Evolutionary conservation across 1,284 basidiomycete genomes (phyloP).

Genomic region (Pseudozyma hubeiensis): DNA sequence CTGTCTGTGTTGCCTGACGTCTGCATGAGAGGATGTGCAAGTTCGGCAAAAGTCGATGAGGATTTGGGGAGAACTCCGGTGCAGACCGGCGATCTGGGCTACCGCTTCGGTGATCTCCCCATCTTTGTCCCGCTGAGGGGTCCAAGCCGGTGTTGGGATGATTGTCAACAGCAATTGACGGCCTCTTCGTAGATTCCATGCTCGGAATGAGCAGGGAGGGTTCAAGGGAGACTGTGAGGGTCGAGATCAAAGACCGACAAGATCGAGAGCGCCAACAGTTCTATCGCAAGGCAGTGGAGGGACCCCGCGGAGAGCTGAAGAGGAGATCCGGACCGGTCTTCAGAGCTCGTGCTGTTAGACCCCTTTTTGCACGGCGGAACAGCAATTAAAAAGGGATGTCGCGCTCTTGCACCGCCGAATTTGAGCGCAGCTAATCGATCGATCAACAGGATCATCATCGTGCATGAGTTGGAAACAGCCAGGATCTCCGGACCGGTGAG

Average conservation of each 20-base stretch:
- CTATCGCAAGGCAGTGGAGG: too few relatives aligned
- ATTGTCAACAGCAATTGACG: too few relatives aligned
- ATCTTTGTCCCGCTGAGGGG: not conserved
- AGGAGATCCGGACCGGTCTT: too few relatives aligned
- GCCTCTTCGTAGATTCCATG: too few relatives aligned
- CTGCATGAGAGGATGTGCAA: not conserved
- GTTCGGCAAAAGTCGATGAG: not conserved
- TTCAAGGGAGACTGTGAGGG: too few relatives aligned
- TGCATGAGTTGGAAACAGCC: not conserved
- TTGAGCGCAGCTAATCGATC: conserved; percentile 21
- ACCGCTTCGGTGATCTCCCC: not conserved
- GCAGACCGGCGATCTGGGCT: conserved; percentile 3
- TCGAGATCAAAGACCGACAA: too few relatives aligned
- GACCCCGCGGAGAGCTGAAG: too few relatives aligned
- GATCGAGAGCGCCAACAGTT: too few relatives aligned
- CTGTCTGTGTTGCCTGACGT: conserved; percentile 6
- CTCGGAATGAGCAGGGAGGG: too few relatives aligned
- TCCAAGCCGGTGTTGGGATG: too few relatives aligned
- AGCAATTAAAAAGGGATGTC: not conserved
- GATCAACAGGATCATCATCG: conserved; percentile 15
- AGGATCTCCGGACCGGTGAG: conserved; percentile 34
- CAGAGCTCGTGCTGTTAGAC: not conserved
- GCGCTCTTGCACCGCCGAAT: too few relatives aligned
- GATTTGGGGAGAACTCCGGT: not conserved
- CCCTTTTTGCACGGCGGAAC: not conserved